Evolutionary conservation across 2,329 filamentous ascomycete genomes (phyloP).

Genomic region (Karstenula rhodostoma): DNA sequence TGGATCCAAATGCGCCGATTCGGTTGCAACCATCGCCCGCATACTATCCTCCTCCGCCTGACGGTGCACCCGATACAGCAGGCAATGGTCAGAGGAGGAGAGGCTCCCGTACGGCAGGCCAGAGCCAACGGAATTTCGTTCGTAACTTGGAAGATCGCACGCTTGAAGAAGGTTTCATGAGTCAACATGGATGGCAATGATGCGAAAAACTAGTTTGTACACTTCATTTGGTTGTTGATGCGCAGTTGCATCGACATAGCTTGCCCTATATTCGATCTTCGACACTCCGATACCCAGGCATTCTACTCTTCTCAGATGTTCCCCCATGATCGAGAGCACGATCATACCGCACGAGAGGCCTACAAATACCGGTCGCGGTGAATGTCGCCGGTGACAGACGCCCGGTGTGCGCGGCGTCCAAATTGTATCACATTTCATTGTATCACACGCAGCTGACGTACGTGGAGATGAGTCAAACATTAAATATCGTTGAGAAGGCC

Average conservation of each 20-base stretch:
- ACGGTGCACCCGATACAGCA: slow-evolving; percentile 75
- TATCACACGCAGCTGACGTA: slow-evolving; percentile 1
- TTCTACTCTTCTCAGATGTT: slow-evolving; percentile 15
- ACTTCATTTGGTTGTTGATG: slow-evolving; percentile 13
- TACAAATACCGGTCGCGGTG: slow-evolving; percentile 14
- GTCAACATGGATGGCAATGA: slow-evolving; percentile 73
- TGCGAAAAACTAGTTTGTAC: slow-evolving; percentile 20
- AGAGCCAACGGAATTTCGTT: slow-evolving; percentile 81
- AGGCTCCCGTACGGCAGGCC: slow-evolving; percentile 73
- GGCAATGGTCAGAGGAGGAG: slow-evolving; percentile 74
- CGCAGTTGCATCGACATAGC: slow-evolving; percentile 8
- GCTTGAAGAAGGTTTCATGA: slow-evolving; percentile 89
- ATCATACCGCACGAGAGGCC: slow-evolving; percentile 19
- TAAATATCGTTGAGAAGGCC: not conserved
- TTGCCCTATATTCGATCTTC: slow-evolving; percentile 2
- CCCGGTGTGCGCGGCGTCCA: slow-evolving; percentile 1
- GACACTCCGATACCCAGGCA: slow-evolving; percentile 8
- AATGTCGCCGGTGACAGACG: not conserved
- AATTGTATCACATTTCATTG: slow-evolving; percentile 19
- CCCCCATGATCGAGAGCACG: slow-evolving; percentile 5
- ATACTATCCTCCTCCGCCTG: slow-evolving; percentile 92
- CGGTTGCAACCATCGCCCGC: slow-evolving; percentile 93
- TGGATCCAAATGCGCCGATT: slow-evolving; percentile 94
- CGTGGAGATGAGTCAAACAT: not conserved
- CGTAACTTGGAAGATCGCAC: slow-evolving; percentile 93